These are phyloP conservation scores for Colletotrichum paranaense DNA, from an alignment of 2,329 filamentous ascomycete genomes.

Conservation along the genomic window DNA sequence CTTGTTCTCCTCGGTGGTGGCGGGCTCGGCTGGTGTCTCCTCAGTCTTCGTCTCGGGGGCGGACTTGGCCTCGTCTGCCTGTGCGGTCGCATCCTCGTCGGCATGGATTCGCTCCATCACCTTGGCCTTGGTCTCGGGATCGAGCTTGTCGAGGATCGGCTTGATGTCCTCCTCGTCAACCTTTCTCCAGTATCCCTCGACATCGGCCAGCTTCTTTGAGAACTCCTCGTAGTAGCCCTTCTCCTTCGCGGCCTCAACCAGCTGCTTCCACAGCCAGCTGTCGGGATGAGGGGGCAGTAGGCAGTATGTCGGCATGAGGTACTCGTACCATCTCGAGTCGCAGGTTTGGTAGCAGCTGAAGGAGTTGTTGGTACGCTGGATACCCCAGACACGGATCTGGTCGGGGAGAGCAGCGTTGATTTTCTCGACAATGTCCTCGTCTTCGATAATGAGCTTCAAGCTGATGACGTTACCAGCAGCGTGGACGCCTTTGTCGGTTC, in stretches of 20 bases:
- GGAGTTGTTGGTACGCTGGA: slow-evolving; percentile 86
- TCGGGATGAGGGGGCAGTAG: slow-evolving; percentile 92
- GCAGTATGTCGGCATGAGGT: slow-evolving; percentile 92
- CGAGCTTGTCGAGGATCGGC: slow-evolving; percentile 72
- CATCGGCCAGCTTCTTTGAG: slow-evolving; percentile 77
- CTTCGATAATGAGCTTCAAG: slow-evolving; percentile 94
- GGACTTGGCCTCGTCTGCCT: slow-evolving; percentile 40
- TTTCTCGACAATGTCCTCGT: slow-evolving; percentile 85
- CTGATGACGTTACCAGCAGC: slow-evolving; percentile 96
- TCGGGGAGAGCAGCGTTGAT: slow-evolving; percentile 88
- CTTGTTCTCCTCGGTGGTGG: slow-evolving; percentile 31
- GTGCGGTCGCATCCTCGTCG: slow-evolving; percentile 34
- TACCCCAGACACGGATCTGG: slow-evolving; percentile 96
- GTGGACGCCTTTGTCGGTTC: slow-evolving; percentile 97
- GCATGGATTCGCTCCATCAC: slow-evolving; percentile 72
- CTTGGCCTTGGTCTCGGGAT: slow-evolving; percentile 70
- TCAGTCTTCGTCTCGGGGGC: slow-evolving; percentile 39
- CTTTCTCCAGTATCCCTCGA: slow-evolving; percentile 83
- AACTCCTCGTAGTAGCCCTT: slow-evolving; percentile 78
- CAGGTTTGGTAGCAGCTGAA: slow-evolving; percentile 97
- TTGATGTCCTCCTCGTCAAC: slow-evolving; percentile 85
- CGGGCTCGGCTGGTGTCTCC: slow-evolving; percentile 28
- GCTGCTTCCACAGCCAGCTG: slow-evolving; percentile 84
- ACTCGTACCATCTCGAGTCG: slow-evolving; percentile 97
- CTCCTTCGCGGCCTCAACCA: slow-evolving; percentile 82